Evolutionary conservation across 345 rosid genomes (phyloP), one percentile per base, ranked within the genome.

Genomic region (Citrus maxima): DNA sequence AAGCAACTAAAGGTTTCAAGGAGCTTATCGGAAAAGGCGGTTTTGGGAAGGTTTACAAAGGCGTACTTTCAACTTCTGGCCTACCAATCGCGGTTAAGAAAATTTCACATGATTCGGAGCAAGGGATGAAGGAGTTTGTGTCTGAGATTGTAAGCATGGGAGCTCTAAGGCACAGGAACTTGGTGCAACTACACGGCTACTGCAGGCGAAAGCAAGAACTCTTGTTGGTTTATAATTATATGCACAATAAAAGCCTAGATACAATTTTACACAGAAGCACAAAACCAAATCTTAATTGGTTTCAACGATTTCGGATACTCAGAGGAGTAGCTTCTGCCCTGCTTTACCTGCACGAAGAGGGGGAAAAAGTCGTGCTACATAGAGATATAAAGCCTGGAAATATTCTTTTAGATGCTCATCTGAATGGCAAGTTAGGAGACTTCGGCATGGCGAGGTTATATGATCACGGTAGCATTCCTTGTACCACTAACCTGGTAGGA

Each of bases 341-440:
- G 10, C 80, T 81, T 38, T 89, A 89, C 76, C 78, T 89, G 12
- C 90, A 89, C 32, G 88, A 88, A 76, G 88, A 83, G 61, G 86
- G 88, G 80, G 90, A 87, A 34, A 85, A 85, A 68, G 88, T 87
- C 61, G 91, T 89, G 58, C 83, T 89, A 10, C 92, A 89, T 40
- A 80, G 92, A 78, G 92, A 89, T 58, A 55, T 89, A 64, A 89
- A 89, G 81, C 85, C 92, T 59, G 80, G 87, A 55, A 89, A 89
- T 56, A 71, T 89, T 21, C 81, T 89, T 79, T 73, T 87, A 30
- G 85, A 83, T 37, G 60, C 64, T 6, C 70, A 68, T 34, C 54
- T 79, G 38, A 62, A 80, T 58, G 86, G 76, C 54, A 27, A 78
- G 25, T 30, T 83, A 4, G 86, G 83, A 16, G 86, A 83, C 66